phyloP scores from a whole-genome alignment of 1,139 yeast genomes.

The Sugiyamaella paludigena region DNA sequence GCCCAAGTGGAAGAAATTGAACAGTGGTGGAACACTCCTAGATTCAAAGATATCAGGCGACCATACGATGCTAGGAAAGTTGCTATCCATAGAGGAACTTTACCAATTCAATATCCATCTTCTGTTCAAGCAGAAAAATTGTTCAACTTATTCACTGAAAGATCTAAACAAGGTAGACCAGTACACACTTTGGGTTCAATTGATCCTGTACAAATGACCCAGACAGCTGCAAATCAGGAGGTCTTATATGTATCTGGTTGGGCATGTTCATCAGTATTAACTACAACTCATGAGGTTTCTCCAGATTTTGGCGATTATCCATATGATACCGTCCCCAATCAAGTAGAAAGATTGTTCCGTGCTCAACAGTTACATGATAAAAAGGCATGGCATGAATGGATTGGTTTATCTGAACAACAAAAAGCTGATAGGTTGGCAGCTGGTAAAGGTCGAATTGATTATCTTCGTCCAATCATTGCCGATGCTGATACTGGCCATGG shows the following conservation, averaged over 20 bases:
- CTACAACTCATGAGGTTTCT: constrained; percentile 58
- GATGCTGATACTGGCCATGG: constrained; percentile 72
- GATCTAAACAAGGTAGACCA: constrained; percentile 46
- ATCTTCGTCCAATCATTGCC: constrained; percentile 60
- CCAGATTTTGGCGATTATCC: constrained; percentile 66
- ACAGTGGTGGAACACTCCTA: constrained; percentile 52
- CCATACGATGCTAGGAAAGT: constrained; percentile 55
- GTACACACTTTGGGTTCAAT: constrained; percentile 60
- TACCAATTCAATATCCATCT: constrained; percentile 49
- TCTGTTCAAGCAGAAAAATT: constrained; percentile 55
- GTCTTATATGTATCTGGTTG: constrained; percentile 63
- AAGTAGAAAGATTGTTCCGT: constrained; percentile 57
- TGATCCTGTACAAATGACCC: constrained; percentile 63
- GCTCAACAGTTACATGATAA: constrained; percentile 60
- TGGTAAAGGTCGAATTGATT: constrained; percentile 44
- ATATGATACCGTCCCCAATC: constrained; percentile 64
- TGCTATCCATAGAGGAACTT: constrained; percentile 52
- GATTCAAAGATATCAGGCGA: constrained; percentile 50
- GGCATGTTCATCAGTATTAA: constrained; percentile 54
- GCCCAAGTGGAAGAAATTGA: constrained; percentile 41
- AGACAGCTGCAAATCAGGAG: constrained; percentile 52
- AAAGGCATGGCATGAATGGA: constrained; percentile 49
- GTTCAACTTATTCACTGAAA: constrained; percentile 44
- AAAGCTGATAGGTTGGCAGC: constrained; percentile 26
- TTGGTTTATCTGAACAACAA: constrained; percentile 36